phyloP scores from a whole-genome alignment of 352 stramenopile species.

The Pythium aristosporum region DNA sequence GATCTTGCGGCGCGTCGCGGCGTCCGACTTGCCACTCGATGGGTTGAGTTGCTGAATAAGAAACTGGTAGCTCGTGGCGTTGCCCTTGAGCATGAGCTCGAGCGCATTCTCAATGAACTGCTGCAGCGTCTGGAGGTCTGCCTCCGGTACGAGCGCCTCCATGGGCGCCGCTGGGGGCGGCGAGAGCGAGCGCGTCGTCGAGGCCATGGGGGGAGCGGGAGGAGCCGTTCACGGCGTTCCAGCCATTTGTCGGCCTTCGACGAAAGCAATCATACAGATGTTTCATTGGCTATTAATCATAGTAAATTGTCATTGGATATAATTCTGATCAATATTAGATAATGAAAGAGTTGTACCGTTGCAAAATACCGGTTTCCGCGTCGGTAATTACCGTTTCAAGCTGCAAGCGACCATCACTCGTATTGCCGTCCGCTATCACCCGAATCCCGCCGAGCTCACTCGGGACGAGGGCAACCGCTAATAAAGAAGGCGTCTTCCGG shows the following conservation, averaged over 20 bases:
- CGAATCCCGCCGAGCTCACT: conserved; percentile 15
- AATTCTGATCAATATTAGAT: background rate
- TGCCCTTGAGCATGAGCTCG: conserved; percentile 81
- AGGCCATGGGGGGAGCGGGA: conserved; percentile 1
- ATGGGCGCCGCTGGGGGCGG: background rate
- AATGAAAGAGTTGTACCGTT: background rate
- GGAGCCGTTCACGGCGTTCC: conserved; percentile 1
- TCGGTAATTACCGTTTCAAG: conserved; percentile 9
- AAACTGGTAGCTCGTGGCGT: conserved; percentile 78
- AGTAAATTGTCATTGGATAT: background rate
- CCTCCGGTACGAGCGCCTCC: conserved; percentile 31
- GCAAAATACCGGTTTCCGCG: background rate
- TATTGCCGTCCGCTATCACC: background rate
- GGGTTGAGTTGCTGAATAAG: conserved; percentile 63
- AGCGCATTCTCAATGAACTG: conserved; percentile 86
- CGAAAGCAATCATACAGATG: no score
- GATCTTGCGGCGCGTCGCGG: conserved; percentile 64
- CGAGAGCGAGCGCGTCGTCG: conserved; percentile 9
- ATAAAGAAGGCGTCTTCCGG: background rate
- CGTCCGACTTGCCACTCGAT: conserved; percentile 32
- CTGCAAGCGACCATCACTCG: conserved; percentile 17
- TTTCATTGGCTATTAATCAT: background rate
- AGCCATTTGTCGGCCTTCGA: conserved; percentile 21
- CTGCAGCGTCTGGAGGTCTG: conserved; percentile 69
- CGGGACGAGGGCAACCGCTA: no score